Evolutionary conservation across 1,139 yeast species (phyloP).

Genomic region (Yarrowia galli): DNA sequence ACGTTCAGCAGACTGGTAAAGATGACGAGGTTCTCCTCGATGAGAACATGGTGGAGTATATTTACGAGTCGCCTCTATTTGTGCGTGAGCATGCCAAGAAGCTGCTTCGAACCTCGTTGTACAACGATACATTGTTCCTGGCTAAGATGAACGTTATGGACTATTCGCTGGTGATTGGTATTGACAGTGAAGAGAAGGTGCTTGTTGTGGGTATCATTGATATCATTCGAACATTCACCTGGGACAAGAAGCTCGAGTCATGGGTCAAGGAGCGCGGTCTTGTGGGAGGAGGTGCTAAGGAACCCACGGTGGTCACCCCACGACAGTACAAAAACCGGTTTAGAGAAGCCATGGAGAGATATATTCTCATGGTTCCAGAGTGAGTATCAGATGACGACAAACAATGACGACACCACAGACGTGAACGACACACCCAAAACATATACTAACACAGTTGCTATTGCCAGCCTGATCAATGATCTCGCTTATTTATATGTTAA

Average conservation of each 20-base stretch:
- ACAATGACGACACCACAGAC: too few relatives aligned
- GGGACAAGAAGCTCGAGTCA: slow-evolving; percentile 98
- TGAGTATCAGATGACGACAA: slow-evolving; percentile 28
- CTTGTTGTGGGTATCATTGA: slow-evolving; percentile 95
- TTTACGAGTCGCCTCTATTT: slow-evolving; percentile 93
- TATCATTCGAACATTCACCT: slow-evolving; percentile 93
- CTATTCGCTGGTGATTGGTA: slow-evolving; percentile 92
- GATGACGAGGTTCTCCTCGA: slow-evolving; percentile 94
- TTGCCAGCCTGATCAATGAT: slow-evolving; percentile 33
- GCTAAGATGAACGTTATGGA: slow-evolving; percentile 99
- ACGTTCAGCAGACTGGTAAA: slow-evolving; percentile 93
- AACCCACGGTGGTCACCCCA: slow-evolving; percentile 97
- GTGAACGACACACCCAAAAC: neutral
- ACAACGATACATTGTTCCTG: slow-evolving; percentile 92
- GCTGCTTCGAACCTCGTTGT: slow-evolving; percentile 81
- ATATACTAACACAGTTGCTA: slow-evolving; percentile 36
- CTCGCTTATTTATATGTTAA: slow-evolving; percentile 24
- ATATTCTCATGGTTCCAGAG: slow-evolving; percentile 93
- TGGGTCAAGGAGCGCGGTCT: slow-evolving; percentile 97
- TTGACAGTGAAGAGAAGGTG: slow-evolving; percentile 71
- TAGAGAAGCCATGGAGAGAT: slow-evolving; percentile 97
- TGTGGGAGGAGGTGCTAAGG: slow-evolving; percentile 85
- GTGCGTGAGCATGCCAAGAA: slow-evolving; percentile 93
- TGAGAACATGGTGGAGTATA: slow-evolving; percentile 98
- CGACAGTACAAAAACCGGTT: slow-evolving; percentile 92